Percentiles rank a stretch among this genome's conserved stretches.
Evolutionary conservation across 1,284 basidiomycete species (phyloP).

Genomic region (Apiotrichum akiyoshidainum): DNA sequence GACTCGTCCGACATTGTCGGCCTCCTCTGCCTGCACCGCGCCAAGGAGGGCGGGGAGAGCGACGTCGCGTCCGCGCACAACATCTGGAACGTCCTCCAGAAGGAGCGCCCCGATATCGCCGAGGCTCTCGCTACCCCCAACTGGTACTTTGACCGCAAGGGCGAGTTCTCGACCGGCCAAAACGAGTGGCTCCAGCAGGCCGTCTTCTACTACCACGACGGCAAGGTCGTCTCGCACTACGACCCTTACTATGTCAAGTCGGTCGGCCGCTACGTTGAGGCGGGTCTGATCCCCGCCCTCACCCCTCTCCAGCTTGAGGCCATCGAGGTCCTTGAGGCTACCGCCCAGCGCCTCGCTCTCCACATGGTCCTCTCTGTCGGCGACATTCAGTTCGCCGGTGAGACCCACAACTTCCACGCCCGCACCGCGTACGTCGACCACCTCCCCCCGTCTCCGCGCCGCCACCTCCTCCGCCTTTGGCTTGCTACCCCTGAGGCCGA

Average conservation of each 20-base stretch:
- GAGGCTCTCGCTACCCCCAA: constrained; percentile 43
- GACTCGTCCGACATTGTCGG: constrained; percentile 48
- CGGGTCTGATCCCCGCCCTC: constrained; percentile 49
- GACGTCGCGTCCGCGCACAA: constrained; percentile 52
- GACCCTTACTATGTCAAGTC: constrained; percentile 46
- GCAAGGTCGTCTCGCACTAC: constrained; percentile 31
- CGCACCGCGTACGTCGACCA: constrained; percentile 52
- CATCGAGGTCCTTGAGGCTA: constrained; percentile 51
- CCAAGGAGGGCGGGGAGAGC: constrained; percentile 54
- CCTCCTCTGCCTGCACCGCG: constrained; percentile 52
- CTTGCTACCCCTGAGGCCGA: constrained; percentile 44
- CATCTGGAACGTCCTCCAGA: constrained; percentile 52
- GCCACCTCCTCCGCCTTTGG: constrained; percentile 54
- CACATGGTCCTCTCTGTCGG: constrained; percentile 53
- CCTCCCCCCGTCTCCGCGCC: constrained; percentile 42
- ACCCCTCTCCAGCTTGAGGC: constrained; percentile 46
- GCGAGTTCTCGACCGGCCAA: constrained; percentile 48
- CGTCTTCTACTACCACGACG: constrained; percentile 27
- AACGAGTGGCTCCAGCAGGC: constrained; percentile 31
- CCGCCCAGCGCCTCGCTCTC: constrained; percentile 46
- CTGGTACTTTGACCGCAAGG: constrained; percentile 50
- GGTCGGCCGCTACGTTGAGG: constrained; percentile 32
- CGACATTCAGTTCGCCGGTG: constrained; percentile 47
- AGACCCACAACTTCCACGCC: constrained; percentile 50
- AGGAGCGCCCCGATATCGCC: constrained; percentile 51